Evolutionary conservation across 2,329 filamentous ascomycete species (phyloP), one percentile per base, ranked within the genome.

Genomic region (Gliomastix tumulicola): DNA sequence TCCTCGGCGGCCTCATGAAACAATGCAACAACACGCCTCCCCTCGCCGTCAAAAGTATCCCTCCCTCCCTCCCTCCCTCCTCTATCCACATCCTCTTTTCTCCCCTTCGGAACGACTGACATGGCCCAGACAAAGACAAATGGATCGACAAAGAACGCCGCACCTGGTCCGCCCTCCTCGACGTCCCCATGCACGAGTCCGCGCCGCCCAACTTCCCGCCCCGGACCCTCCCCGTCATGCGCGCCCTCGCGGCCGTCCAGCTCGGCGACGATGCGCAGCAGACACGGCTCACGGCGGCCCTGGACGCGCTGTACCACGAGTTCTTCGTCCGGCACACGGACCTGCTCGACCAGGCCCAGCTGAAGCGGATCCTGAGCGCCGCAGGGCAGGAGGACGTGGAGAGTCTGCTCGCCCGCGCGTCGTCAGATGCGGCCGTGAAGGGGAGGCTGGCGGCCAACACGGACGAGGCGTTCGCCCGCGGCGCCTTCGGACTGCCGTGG

Each of bases 401-500:
- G n/a, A n/a, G n/a, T n/a, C n/a, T n/a, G n/a, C n/a, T n/a, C n/a
- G n/a, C n/a, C n/a, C n/a, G n/a, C n/a, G n/a, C n/a, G n/a, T n/a
- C n/a, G n/a, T n/a, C n/a, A n/a, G n/a, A n/a, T n/a, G n/a, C n/a
- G n/a, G n/a, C n/a, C 27, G 13, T 13, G 36, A 21, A 15, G 21
- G 12, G 12, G 36, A 34, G 19, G 15, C n/a, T 22, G 32, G 34
- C 6, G 34, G 30, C 13, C 63, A 60, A 64, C 42, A 64, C 60
- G 5, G 53, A 59, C 34, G 16, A 34, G 15, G 62, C 59, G 1
- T 63, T 62, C 42, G 50, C 39, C 7, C 45, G 53, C 1, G 59
- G 56, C 33, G 59, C 57, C 2, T 62, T 65, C 41, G 59, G 61
- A 3, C 39, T 64, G 28, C 61, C 59, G 6, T 65, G 59, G 59